These are phyloP conservation scores for Xylaria palmicola DNA, from an alignment of 495 filamentous ascomycete species.

Conservation along the genomic window DNA sequence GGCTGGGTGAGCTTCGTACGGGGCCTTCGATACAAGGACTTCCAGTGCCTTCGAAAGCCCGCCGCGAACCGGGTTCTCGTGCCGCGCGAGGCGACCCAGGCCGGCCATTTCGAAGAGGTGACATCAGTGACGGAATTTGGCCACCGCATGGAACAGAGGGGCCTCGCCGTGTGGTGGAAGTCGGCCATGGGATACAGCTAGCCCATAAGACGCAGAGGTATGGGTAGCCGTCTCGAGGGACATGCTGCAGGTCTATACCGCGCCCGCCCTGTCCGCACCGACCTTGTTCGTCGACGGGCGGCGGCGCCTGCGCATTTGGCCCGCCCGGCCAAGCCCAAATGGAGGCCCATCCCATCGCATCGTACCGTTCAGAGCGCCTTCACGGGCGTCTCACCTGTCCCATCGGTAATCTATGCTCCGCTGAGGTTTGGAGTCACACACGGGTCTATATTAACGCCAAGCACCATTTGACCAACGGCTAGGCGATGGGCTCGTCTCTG, in stretches of 20 bases:
- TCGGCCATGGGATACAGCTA: conserved; percentile 25
- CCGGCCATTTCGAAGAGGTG: conserved; percentile 23
- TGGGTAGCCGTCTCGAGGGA: too few species aligned
- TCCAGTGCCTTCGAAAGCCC: conserved; percentile 27
- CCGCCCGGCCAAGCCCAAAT: background rate
- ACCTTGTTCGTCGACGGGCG: background rate
- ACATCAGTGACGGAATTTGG: conserved; percentile 28
- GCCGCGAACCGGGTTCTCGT: conserved; percentile 2
- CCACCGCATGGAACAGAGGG: conserved; percentile 28
- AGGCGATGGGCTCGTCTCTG: background rate
- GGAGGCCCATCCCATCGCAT: too few species aligned
- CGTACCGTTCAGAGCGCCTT: background rate
- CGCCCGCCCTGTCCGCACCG: background rate
- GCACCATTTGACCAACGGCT: background rate
- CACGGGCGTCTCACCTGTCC: too few species aligned
- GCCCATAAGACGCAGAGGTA: too few species aligned
- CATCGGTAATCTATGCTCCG: conserved; percentile 4
- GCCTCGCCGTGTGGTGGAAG: conserved; percentile 28
- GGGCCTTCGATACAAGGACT: conserved; percentile 31
- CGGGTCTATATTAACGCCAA: conserved; percentile 9
- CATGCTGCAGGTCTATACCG: too few species aligned
- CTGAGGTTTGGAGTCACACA: conserved; percentile 1
- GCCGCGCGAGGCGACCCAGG: background rate
- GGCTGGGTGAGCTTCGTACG: conserved; percentile 30
- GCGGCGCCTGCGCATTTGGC: background rate